These are phyloP conservation scores for Beta macrorhiza DNA, from an alignment of 179 eudicot species.

Conservation along the genomic window DNA sequence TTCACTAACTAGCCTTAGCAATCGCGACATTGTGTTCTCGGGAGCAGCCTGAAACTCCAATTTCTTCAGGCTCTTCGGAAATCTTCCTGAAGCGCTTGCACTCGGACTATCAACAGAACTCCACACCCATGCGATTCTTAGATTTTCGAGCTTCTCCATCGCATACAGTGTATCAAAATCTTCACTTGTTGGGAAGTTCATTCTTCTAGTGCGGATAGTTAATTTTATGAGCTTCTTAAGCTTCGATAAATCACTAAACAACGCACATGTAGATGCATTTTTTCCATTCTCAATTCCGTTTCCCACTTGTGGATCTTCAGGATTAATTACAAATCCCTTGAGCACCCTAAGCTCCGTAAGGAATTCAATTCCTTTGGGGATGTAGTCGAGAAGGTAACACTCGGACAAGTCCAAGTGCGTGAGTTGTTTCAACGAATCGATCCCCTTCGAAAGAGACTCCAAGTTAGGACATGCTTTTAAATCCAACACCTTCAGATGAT, in stretches of 20 bases:
- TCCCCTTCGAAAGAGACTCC: neutral
- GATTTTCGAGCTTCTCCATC: neutral
- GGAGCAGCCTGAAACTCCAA: conserved; percentile 21
- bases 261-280: neutral
- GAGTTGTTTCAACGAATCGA: neutral
- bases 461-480: conserved; percentile 14
- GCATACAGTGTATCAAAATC: neutral
- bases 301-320: neutral
- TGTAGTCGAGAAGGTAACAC: conserved; percentile 16
- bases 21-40: neutral
- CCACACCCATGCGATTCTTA: conserved; percentile 15
- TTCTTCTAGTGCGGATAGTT: conserved; percentile 19
- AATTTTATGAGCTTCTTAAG: conserved; percentile 3
- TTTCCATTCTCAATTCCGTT: neutral
- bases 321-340: conserved; percentile 17
- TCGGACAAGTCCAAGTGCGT: conserved; percentile 21
- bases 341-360: conserved; percentile 11
- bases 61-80: conserved; percentile 5
- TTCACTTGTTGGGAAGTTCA: conserved; percentile 1
- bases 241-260: neutral
- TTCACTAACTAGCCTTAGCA: neutral
- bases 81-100: neutral
- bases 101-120: neutral
- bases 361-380: neutral
- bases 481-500: conserved; percentile 13